Evolutionary conservation across 1,284 basidiomycete species (phyloP), one percentile per base, ranked within the genome.

Genomic region (Cystobasidiaceae sp.): DNA sequence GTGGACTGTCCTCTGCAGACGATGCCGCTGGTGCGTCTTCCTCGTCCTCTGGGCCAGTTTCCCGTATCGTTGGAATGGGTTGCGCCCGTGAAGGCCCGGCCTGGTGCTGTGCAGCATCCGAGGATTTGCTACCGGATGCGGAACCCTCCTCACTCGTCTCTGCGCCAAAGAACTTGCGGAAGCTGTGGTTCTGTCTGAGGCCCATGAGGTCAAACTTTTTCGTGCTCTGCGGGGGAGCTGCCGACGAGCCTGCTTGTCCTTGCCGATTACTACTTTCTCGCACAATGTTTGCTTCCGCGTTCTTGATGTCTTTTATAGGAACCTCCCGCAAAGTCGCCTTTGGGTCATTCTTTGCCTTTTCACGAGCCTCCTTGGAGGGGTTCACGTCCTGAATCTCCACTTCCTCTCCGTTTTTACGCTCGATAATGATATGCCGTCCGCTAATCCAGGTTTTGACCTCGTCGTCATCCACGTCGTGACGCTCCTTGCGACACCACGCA

Each of bases 401-500:
- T 11, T 69, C 58, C 39, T 58, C 52, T 11, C 72, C 72, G 39
- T 69, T 67, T 0, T 48, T 58, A 6, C 62, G 58, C 44, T 72
- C 71, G 11, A 68, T 69, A 15, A 73, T 69, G 25, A 73, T 57
- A 66, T 72, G 66, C 1, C 62, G 58, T 5, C 72, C 72, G 28
- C 68, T 61, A 4, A 67, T 28, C 70, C 70, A 72, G n/a, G 54
- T 46, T 34, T 55, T 50, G 28, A 63, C 61, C 27, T 64, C 27
- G 30, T 65, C 62, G 30, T 54, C 61, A 25, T 54, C 60, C 7
- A 51, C 8, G n/a, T 66, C 41, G 7, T 23, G 21, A 11, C 43
- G 54, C 67, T 73, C 72, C 25, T 69, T 65, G 32, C 72, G 48
- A 23, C 72, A 73, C 69, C 70, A 72, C 3, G 69, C 71, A 37